Base-by-base conservation (phyloP, 2,329 filamentous ascomycete genomes). In the Ophiosphaerella herpotricha region DNA sequence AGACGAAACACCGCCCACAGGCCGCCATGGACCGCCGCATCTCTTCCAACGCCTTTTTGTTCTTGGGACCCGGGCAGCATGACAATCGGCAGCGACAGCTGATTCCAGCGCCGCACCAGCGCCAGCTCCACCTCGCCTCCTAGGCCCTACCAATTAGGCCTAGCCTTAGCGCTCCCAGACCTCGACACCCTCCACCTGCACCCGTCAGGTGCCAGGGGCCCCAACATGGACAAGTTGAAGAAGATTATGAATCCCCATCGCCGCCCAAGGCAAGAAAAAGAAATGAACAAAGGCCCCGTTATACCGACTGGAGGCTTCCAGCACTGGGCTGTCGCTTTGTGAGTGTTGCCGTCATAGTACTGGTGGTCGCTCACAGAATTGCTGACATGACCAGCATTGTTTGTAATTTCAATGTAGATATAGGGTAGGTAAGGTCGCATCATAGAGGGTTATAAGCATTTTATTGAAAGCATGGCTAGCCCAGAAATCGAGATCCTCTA, bases 331-430 rank as follows among this genome's bases (percentile, higher is more conserved):
- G 59, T 75, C 21, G 72, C 73, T 47, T 76, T 75, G 72, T 75
- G 63, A 59, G 69, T 54, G 11, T 11, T 24, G 14, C 29, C 14
- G 21, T 31, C 9, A 16, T 36, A 5, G 13, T 8, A 13, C 26
- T 29, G 2, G 26, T 29, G 2, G 26, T 29, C 26, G 26, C 11
- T 7, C 5, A 24, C 24, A 13, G 50, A 14, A 38, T 29, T 24
- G 43, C 65, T 70, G 16, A 63, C 50, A 13, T 6, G 32, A 14
- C 35, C 48, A 75, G 73, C 48, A 58, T 75, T 41, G 70, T 76
- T 16, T 76, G 74, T 52, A 75, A 76, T 48, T 76, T 76, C 66
- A 76, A 76, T 48, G 74, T 75, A 42, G 74, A 76, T 49, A 55
- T 76, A 58, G 73, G 72, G 62, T 65, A 64, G 54, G 63, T 66